phyloP scores from a whole-genome alignment of 2,329 filamentous ascomycete species.

The Nothopassalora personata region DNA sequence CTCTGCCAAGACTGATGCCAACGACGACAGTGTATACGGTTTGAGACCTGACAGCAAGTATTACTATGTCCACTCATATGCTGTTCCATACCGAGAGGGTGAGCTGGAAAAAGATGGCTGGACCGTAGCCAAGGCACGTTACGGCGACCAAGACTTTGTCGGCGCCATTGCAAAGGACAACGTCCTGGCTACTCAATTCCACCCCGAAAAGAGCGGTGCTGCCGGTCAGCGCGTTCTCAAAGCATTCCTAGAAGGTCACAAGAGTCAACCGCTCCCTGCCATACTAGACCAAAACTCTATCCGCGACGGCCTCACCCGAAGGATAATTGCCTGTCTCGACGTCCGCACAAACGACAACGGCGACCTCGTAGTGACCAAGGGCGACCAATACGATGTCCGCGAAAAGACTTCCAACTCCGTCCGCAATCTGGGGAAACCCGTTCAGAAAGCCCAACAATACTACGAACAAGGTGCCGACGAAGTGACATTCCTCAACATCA shows the following conservation, averaged over 20 bases:
- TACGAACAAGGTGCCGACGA: constrained; percentile 97
- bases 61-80: constrained; percentile 98
- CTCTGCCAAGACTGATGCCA: constrained; percentile 61
- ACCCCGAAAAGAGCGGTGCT: constrained; percentile 92
- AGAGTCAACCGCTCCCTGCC: constrained; percentile 50
- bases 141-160: constrained; percentile 84
- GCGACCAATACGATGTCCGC: constrained; percentile 96
- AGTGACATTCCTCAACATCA: constrained; percentile 97
- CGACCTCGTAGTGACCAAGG: constrained; percentile 95
- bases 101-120: constrained; percentile 77
- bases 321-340: constrained; percentile 93
- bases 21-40: constrained; percentile 64
- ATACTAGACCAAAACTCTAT: constrained; percentile 27
- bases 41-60: constrained; percentile 81
- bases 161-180: constrained; percentile 83
- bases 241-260: constrained; percentile 75
- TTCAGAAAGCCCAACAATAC: constrained; percentile 88
- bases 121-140: constrained; percentile 84
- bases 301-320: constrained; percentile 73
- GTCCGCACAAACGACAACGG: constrained; percentile 91
- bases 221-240: constrained; percentile 79
- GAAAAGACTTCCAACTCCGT: constrained; percentile 72
- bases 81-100: constrained; percentile 67
- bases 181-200: constrained; percentile 88
- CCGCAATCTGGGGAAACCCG: constrained; percentile 91